phyloP scores from a whole-genome alignment of 805 yeast species.

The Starmerella floricola region DNA sequence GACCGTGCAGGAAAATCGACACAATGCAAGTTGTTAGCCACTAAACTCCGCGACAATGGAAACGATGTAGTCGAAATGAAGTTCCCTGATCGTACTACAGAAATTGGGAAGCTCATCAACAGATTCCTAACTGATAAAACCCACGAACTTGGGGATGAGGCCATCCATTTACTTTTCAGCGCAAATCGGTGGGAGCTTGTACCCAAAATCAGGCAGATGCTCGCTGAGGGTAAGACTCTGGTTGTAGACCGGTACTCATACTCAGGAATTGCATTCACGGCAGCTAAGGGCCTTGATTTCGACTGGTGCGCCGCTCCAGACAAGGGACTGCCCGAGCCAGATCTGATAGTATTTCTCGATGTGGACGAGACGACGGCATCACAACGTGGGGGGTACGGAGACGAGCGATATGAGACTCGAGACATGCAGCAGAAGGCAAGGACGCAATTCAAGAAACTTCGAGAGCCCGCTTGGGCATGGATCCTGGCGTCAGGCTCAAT shows the following conservation, averaged over 20 bases:
- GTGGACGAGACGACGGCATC: conserved; percentile 37
- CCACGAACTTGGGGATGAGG: conserved; percentile 53
- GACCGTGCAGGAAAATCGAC: conserved; percentile 94
- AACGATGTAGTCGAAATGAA: conserved; percentile 44
- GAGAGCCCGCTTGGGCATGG: conserved; percentile 32
- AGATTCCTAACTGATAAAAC: conserved; percentile 40
- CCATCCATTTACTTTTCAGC: conserved; percentile 76
- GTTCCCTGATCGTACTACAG: conserved; percentile 81
- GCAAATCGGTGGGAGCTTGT: conserved; percentile 91
- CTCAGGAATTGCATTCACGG: conserved; percentile 85
- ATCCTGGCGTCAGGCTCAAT: conserved; percentile 52
- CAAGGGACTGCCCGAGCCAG: conserved; percentile 76
- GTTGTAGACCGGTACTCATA: conserved; percentile 80
- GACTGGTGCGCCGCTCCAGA: conserved; percentile 80
- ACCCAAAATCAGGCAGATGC: conserved; percentile 33
- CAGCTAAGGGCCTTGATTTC: conserved; percentile 63
- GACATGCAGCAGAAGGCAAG: conserved; percentile 68
- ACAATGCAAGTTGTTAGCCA: conserved; percentile 42
- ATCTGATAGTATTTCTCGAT: conserved; percentile 64
- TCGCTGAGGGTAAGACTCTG: conserved; percentile 46
- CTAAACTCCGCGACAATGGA: conserved; percentile 23
- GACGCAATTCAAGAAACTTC: conserved; percentile 38
- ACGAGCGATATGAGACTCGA: conserved; percentile 74
- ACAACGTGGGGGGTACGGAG: conserved; percentile 72
- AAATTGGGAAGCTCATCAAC: conserved; percentile 69